These are phyloP conservation scores for Dactylellina leptospora DNA, from an alignment of 2,329 filamentous ascomycete species.

Conservation along the genomic window DNA sequence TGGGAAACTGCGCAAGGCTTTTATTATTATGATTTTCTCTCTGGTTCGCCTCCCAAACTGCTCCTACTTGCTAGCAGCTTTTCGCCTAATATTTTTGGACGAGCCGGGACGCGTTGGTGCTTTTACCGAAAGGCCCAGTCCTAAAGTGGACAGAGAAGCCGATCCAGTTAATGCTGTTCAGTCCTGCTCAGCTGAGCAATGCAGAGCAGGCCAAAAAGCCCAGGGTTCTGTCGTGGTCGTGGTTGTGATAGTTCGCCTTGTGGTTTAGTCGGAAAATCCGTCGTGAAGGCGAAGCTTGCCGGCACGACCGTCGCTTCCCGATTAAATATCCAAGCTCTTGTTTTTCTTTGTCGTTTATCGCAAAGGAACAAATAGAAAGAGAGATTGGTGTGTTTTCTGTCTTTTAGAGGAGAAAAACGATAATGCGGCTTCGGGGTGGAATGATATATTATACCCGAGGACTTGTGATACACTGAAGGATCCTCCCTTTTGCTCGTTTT, in stretches of 20 bases:
- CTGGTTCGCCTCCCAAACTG: conserved; percentile 24
- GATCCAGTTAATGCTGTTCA: conserved; percentile 52
- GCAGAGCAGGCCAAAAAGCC: conserved; percentile 39
- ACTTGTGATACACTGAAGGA: conserved; percentile 51
- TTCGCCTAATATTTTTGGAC: conserved; percentile 51
- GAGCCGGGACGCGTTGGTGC: conserved; percentile 48
- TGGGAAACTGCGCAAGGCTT: conserved; percentile 32
- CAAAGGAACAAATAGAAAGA: conserved; percentile 21
- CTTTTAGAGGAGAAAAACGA: conserved; percentile 8
- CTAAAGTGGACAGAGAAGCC: conserved; percentile 51
- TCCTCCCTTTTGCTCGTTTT: conserved; percentile 41
- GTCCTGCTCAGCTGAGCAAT: conserved; percentile 52
- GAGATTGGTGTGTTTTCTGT: no score
- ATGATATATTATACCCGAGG: conserved; percentile 52
- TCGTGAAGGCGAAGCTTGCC: conserved; percentile 45
- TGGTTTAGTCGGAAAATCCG: conserved; percentile 52
- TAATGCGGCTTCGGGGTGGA: conserved; percentile 45
- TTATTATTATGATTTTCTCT: conserved; percentile 35
- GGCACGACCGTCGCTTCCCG: conserved; percentile 39
- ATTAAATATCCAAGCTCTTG: conserved; percentile 30
- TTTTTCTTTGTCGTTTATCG: conserved; percentile 19
- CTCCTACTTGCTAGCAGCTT: conserved; percentile 38
- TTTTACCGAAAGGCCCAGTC: conserved; percentile 51
- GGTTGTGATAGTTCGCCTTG: conserved; percentile 49
- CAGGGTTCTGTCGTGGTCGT: conserved; percentile 24